phyloP scores from a whole-genome alignment of 306 rosid genomes.

The Prunus campanulata region DNA sequence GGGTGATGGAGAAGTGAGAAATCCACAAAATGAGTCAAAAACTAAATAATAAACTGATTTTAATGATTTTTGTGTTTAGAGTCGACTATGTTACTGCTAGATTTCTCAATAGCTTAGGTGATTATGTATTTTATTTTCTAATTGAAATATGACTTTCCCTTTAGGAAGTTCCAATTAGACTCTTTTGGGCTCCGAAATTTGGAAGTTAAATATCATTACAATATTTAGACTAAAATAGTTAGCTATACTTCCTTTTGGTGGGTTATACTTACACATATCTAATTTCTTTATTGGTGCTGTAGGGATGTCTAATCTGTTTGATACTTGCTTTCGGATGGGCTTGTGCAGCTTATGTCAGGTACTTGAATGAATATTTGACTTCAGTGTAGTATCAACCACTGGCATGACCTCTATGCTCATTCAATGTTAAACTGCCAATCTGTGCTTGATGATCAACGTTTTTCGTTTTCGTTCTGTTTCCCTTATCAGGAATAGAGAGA shows the following conservation, averaged over 20 bases:
- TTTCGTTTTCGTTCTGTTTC: background rate
- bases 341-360: constrained; percentile 88
- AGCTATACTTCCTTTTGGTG: background rate
- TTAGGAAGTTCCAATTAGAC: background rate
- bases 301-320: constrained; percentile 85
- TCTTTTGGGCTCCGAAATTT: background rate
- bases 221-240: background rate
- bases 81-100: background rate
- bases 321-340: constrained; percentile 82
- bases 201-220: background rate
- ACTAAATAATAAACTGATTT: background rate
- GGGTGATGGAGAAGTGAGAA: background rate
- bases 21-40: background rate
- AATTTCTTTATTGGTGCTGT: constrained; percentile 10
- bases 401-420: background rate
- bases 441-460: background rate
- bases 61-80: too few relatives aligned
- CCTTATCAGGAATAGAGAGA: constrained; percentile 72
- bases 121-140: background rate
- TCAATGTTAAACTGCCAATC: background rate
- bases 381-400: constrained; percentile 6
- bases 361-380: constrained; percentile 13
- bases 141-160: background rate
- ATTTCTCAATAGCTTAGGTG: background rate
- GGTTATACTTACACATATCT: background rate